phyloP scores from a whole-genome alignment of 441 rosid genomes.

The Manihot esculenta region DNA sequence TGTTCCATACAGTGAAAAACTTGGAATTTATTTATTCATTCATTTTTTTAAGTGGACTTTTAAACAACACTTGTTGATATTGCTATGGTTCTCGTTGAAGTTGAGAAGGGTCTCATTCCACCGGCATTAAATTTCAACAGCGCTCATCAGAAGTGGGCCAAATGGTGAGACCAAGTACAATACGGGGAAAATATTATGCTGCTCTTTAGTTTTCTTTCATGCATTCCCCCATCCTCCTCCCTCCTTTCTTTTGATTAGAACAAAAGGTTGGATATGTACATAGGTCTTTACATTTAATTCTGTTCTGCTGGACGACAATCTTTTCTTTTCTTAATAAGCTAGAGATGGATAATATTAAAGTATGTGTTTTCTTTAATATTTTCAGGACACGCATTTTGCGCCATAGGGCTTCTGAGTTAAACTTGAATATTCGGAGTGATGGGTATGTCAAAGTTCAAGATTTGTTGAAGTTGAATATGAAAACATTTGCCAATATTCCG shows the following conservation, averaged over 20 bases:
- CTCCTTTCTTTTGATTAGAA: no score
- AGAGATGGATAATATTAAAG: not conserved
- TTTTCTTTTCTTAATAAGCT: not conserved
- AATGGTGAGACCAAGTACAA: not conserved
- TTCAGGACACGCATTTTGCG: slow-evolving; percentile 75
- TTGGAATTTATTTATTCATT: no score
- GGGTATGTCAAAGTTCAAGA: slow-evolving; percentile 79
- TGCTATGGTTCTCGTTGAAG: not conserved
- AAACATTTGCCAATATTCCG: slow-evolving; percentile 63
- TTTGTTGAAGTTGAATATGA: slow-evolving; percentile 63
- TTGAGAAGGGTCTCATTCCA: not conserved
- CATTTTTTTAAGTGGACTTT: no score
- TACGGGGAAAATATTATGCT: no score
- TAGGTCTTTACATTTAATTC: not conserved
- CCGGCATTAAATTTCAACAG: not conserved
- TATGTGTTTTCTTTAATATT: not conserved
- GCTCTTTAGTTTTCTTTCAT: no score
- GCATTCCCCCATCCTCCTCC: no score
- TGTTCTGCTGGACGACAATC: no score
- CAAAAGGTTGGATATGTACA: not conserved
- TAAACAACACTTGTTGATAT: not conserved
- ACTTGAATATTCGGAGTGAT: slow-evolving; percentile 69
- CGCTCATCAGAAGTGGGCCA: not conserved
- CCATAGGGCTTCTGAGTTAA: slow-evolving; percentile 72
- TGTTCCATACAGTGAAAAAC: no score